Conservation (phyloP, 2,329 filamentous ascomycete species). For the Claviceps paspali region DNA sequence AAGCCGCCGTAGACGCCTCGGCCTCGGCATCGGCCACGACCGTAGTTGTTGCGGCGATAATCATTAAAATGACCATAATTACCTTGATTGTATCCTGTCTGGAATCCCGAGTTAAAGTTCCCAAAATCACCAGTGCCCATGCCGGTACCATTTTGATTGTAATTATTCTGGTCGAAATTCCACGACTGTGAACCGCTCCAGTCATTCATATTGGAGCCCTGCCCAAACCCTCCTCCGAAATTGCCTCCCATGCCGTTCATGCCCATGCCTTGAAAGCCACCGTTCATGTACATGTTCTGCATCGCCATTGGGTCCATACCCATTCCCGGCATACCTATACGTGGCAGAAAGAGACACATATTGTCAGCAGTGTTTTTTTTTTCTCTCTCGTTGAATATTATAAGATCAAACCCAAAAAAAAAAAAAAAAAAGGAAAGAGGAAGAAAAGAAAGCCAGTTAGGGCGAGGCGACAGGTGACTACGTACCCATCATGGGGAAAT, state of each 20-base stretch:
- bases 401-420: neutral
- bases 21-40: conserved; percentile 49
- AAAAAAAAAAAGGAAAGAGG: neutral
- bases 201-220: conserved; percentile 60
- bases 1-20: conserved; percentile 44
- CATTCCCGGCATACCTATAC: conserved; percentile 62
- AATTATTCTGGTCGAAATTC: conserved; percentile 81
- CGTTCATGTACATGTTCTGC: conserved; percentile 67
- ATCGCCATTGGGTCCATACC: conserved; percentile 68
- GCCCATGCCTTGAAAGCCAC: conserved; percentile 65
- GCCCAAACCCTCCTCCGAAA: conserved; percentile 46
- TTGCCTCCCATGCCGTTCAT: conserved; percentile 59
- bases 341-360: conserved; percentile 13
- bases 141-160: conserved; percentile 71
- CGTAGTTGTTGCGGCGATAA: conserved; percentile 55
- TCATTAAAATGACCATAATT: conserved; percentile 76
- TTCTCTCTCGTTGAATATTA: neutral
- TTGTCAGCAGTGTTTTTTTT: conserved; percentile 1
- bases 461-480: no score
- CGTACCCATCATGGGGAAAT: conserved; percentile 79
- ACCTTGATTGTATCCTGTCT: conserved; percentile 68
- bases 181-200: conserved; percentile 71
- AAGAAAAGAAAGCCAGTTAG: no score
- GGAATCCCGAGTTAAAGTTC: conserved; percentile 62
- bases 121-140: conserved; percentile 71